phyloP scores from a whole-genome alignment of 441 rosid genomes.

The Bocquillonia castaneifolia region DNA sequence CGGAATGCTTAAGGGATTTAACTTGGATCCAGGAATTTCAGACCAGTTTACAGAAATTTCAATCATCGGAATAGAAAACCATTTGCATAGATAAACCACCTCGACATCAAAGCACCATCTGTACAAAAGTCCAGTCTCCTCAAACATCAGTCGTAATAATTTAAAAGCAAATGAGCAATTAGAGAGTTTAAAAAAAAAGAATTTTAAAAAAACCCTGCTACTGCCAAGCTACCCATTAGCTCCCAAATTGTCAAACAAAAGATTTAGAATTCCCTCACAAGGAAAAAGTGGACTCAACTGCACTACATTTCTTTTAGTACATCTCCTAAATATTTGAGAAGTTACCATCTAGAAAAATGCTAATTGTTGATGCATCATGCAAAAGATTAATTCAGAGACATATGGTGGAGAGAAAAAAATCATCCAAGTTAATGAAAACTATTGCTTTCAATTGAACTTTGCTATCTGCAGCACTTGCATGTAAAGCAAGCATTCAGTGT shows the following conservation, averaged over 20 bases:
- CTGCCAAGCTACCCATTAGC: not conserved
- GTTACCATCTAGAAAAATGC: no score
- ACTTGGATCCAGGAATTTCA: slow-evolving; percentile 93
- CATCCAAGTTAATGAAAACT: not conserved
- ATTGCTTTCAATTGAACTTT: not conserved
- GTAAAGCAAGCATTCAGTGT: no score
- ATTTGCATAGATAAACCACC: slow-evolving; percentile 79
- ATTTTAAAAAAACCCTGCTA: no score
- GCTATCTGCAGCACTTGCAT: not conserved
- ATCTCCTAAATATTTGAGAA: no score
- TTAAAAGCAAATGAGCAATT: not conserved
- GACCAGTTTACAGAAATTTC: slow-evolving; percentile 93
- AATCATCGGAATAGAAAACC: slow-evolving; percentile 56
- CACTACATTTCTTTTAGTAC: not conserved
- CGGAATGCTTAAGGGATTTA: slow-evolving; percentile 77
- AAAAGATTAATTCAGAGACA: not conserved
- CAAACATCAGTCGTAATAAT: not conserved
- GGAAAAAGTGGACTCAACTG: not conserved
- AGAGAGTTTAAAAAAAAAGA: no score
- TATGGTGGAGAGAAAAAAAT: not conserved
- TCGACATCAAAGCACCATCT: slow-evolving; percentile 99
- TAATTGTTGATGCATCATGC: no score
- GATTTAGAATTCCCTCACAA: not conserved
- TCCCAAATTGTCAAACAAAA: not conserved
- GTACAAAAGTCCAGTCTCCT: slow-evolving; percentile 20